Base-by-base conservation (phyloP, 768 basidiomycete genomes). In the Cytidiella melzeri region DNA sequence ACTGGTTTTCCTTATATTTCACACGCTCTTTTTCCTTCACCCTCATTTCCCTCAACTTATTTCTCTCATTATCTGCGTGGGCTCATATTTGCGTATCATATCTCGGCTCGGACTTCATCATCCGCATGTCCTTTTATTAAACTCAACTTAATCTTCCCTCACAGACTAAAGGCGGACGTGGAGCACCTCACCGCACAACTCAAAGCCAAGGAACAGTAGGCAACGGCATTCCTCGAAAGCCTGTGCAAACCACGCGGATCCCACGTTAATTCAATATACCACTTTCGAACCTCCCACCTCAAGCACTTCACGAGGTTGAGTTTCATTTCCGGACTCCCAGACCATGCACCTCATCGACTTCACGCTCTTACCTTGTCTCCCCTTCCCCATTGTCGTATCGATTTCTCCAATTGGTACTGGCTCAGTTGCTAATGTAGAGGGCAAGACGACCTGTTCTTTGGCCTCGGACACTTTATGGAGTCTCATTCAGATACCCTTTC, bases 91-190 rank as follows among this genome's bases (percentile, higher is more conserved):
- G 41, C 18, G 13, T 27, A 41, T 48, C 36, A 23, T 46, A 48
- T 38, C 10, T 20, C 30, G 27, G 44, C 11, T 21, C 38, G 30
- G 11, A 30, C 21, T 51, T 41, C 27, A n/a, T 37, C 34, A 24
- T 39, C 42, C 18, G 23, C 26, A 48, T 23, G 19, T 34, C 13
- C 5, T 41, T 48, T 41, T 39, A 45, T 48, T 15, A 19, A 34
- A 48, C 47, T 46, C 21, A 42, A 48, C 40, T 34, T 30, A 15
- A 18, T 43, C 41, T 12, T 30, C 43, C 44, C 48, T 53, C 45
- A 37, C 69, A 88, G 86, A 72, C 70, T 87, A 64, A 81, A 82
- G 55, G 83, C 79, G 64, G 85, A 88, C 55, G 55, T 85, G 53
- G 80, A 77, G 43, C 60, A 64, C 38, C 67, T 78, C 43, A 69